These are phyloP conservation scores for Pelargonium fulgidum DNA, from an alignment of 441 rosid genomes.

Conservation along the genomic window DNA sequence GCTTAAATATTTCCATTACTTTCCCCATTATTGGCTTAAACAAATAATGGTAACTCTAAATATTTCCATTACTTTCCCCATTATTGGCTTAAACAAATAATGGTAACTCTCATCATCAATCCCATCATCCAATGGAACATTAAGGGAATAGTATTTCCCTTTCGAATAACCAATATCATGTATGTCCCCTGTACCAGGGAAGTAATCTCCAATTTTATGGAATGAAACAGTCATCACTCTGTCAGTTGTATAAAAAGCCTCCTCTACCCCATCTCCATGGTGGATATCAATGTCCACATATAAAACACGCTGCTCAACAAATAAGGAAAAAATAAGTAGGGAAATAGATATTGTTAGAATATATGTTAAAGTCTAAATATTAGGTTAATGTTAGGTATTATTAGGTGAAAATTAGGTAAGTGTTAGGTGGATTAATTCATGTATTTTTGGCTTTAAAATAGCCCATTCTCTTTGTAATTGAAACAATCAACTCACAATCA, in stretches of 20 bases:
- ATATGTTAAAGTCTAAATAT: no score
- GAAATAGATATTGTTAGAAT: no score
- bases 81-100: constrained; percentile 59
- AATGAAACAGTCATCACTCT: constrained; percentile 97
- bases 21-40: constrained; percentile 71
- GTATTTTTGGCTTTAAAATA: no score
- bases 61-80: constrained; percentile 85
- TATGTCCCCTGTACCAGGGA: constrained; percentile 91
- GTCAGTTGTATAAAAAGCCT: constrained; percentile 90
- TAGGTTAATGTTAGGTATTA: no score
- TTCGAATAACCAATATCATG: constrained; percentile 56
- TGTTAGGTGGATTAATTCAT: no score
- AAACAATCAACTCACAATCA: no score
- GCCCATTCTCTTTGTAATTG: no score
- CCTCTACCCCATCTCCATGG: constrained; percentile 99
- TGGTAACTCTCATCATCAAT: constrained; percentile 78
- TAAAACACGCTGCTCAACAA: constrained; percentile 66
- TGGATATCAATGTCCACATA: constrained; percentile 95
- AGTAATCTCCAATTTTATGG: constrained; percentile 93
- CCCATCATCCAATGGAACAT: constrained; percentile 86
- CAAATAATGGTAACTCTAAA: no score
- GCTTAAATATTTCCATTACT: constrained; percentile 92
- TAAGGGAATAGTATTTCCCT: constrained; percentile 80
- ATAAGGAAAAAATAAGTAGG: constrained; percentile 1
- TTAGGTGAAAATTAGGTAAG: no score